Percentiles rank a stretch among this genome's conserved stretches.
Evolutionary conservation across 805 yeast genomes (phyloP).

Genomic region (Starmerella ratchasimensis): DNA sequence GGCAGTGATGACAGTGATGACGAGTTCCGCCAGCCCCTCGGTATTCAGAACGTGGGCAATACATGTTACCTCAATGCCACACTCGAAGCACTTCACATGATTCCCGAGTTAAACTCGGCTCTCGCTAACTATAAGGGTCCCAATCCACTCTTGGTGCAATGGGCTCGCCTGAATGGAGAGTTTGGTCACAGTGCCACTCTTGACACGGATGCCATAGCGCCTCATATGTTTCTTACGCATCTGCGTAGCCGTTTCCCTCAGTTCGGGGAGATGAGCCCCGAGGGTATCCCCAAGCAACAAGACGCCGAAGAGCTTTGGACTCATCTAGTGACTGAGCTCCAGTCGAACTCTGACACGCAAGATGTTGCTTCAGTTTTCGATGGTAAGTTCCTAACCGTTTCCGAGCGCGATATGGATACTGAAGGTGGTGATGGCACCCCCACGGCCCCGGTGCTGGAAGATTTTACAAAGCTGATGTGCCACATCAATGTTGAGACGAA

Average conservation of each 20-base stretch:
- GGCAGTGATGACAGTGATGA: constrained; percentile 30
- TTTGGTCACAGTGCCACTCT: constrained; percentile 23
- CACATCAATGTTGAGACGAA: constrained; percentile 79
- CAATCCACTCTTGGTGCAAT: constrained; percentile 25
- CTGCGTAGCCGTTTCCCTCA: constrained; percentile 64
- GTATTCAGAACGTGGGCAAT: constrained; percentile 57
- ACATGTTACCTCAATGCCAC: constrained; percentile 69
- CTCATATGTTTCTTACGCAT: constrained; percentile 44
- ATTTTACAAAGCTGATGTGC: constrained; percentile 66
- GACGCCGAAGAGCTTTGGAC: constrained; percentile 97
- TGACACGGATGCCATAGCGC: constrained; percentile 39
- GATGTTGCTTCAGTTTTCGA: constrained; percentile 31
- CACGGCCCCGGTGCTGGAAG: constrained; percentile 29
- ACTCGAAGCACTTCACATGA: constrained; percentile 39
- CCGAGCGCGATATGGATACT: constrained; percentile 26
- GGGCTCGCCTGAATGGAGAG: constrained; percentile 24
- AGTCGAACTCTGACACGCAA: constrained; percentile 31
- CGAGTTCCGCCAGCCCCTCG: constrained; percentile 39
- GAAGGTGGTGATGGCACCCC: neutral
- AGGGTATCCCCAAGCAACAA: constrained; percentile 78
- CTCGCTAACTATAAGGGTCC: constrained; percentile 31
- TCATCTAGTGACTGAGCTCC: constrained; percentile 47
- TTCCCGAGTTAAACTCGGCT: constrained; percentile 37
- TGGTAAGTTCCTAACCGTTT: constrained; percentile 47
- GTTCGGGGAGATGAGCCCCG: constrained; percentile 57